These are phyloP conservation scores for Claviceps paspali DNA, from an alignment of 2,329 filamentous ascomycete genomes.

Conservation along the genomic window DNA sequence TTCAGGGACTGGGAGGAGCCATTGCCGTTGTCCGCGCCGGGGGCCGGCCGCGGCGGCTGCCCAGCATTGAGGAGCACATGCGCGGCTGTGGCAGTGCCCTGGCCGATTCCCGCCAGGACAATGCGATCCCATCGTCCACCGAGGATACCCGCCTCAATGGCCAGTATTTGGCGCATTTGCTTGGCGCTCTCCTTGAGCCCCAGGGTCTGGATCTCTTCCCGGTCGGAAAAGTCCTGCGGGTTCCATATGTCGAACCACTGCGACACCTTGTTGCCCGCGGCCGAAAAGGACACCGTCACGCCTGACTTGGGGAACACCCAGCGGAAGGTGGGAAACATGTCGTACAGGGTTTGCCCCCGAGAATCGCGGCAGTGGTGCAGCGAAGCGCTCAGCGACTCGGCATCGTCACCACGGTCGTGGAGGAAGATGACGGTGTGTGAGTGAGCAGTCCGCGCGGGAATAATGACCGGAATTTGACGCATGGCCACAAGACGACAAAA, in stretches of 20 bases:
- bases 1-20: too few species aligned
- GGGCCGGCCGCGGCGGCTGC: too few species aligned
- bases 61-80: too few species aligned
- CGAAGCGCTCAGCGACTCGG: conserved; percentile 16
- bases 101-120: conserved; percentile 30
- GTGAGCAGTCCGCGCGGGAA: conserved; percentile 10
- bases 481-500: neutral
- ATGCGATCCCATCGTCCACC: conserved; percentile 23
- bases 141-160: conserved; percentile 19
- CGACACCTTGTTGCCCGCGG: conserved; percentile 11
- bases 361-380: conserved; percentile 18
- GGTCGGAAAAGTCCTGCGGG: conserved; percentile 21
- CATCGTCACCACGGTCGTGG: conserved; percentile 28
- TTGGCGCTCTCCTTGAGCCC: conserved; percentile 25
- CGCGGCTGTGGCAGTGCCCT: conserved; percentile 26
- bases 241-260: conserved; percentile 40
- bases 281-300: conserved; percentile 12
- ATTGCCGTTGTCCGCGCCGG: too few species aligned
- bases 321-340: conserved; percentile 28
- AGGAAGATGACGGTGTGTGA: conserved; percentile 30
- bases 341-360: conserved; percentile 17
- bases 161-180: conserved; percentile 17
- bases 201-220: conserved; percentile 25
- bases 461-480: neutral
- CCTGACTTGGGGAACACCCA: conserved; percentile 35